A percentile compares a stretch with the other conserved stretches of the same genome.
These are phyloP conservation scores for Xylariaceae sp. DNA, from an alignment of 2,329 filamentous ascomycete genomes.

Conservation along the genomic window DNA sequence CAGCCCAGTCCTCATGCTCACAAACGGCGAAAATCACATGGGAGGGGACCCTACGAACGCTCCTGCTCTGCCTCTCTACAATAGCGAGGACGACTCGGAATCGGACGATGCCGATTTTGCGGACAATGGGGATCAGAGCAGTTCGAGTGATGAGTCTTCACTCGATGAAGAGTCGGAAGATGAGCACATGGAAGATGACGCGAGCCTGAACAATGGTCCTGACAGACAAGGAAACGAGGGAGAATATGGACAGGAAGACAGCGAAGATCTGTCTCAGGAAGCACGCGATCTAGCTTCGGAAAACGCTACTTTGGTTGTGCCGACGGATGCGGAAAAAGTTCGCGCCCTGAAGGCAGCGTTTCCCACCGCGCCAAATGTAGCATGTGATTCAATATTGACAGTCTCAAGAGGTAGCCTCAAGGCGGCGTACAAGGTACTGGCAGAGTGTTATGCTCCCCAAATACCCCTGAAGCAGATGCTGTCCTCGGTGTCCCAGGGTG, in stretches of 20 bases:
- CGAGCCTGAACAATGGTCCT: neutral
- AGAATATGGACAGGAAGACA: neutral
- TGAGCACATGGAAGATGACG: conserved; percentile 11
- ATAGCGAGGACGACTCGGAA: conserved; percentile 33
- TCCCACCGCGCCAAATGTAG: conserved; percentile 33
- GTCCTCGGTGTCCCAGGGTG: conserved; percentile 4
- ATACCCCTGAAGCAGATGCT: conserved; percentile 22
- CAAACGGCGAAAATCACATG: conserved; percentile 23
- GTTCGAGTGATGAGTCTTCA: neutral
- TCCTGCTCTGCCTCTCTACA: conserved; percentile 13
- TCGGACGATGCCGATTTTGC: conserved; percentile 28
- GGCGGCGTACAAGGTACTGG: conserved; percentile 35
- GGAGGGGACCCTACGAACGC: conserved; percentile 19
- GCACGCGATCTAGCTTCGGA: neutral
- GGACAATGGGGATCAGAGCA: conserved; percentile 6
- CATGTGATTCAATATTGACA: conserved; percentile 34
- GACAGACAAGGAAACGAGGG: neutral
- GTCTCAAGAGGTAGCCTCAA: conserved; percentile 32
- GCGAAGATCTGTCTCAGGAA: neutral
- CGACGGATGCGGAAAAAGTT: conserved; percentile 30
- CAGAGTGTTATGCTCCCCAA: conserved; percentile 28
- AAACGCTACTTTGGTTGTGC: too few species aligned
- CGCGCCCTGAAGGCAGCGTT: conserved; percentile 39
- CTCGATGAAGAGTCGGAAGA: neutral
- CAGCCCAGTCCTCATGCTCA: conserved; percentile 29